phyloP scores from a whole-genome alignment of 306 rosid species.

The Bauhinia variegata region DNA sequence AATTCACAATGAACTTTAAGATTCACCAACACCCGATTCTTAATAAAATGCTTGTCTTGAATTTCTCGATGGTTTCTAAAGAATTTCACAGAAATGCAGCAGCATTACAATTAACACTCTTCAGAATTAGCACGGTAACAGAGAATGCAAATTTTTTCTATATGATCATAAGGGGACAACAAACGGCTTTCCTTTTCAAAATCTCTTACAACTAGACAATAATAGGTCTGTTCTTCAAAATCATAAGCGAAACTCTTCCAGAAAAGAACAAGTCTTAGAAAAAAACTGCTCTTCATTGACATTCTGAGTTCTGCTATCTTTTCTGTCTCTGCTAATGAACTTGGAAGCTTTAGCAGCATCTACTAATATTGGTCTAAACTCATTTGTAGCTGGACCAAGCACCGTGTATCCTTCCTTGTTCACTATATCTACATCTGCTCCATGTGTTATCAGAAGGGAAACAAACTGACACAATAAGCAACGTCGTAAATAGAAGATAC shows the following conservation, averaged over 20 bases:
- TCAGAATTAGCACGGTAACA: too few species aligned
- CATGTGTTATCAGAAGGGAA: constrained; percentile 86
- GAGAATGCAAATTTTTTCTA: too few species aligned
- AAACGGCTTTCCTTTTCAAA: too few species aligned
- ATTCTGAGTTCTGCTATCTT: neutral
- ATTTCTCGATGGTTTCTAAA: constrained; percentile 68
- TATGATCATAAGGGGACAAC: too few species aligned
- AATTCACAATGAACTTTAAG: constrained; percentile 65
- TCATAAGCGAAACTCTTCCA: too few species aligned
- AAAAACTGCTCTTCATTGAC: constrained; percentile 14
- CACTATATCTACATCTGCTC: constrained; percentile 87
- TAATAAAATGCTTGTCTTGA: constrained; percentile 83
- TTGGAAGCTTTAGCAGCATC: constrained; percentile 66
- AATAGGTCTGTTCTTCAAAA: too few species aligned
- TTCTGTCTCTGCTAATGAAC: constrained; percentile 1
- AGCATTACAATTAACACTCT: neutral
- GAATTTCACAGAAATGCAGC: neutral
- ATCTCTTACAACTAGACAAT: too few species aligned
- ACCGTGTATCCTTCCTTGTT: constrained; percentile 96
- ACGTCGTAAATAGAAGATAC: too few species aligned
- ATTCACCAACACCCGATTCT: constrained; percentile 97
- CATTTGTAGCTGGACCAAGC: constrained; percentile 77
- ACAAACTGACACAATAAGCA: too few species aligned
- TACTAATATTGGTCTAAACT: constrained; percentile 59
- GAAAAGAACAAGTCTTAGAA: neutral